Conservation (phyloP, 805 yeast species). For the Ogataea angusta region DNA sequence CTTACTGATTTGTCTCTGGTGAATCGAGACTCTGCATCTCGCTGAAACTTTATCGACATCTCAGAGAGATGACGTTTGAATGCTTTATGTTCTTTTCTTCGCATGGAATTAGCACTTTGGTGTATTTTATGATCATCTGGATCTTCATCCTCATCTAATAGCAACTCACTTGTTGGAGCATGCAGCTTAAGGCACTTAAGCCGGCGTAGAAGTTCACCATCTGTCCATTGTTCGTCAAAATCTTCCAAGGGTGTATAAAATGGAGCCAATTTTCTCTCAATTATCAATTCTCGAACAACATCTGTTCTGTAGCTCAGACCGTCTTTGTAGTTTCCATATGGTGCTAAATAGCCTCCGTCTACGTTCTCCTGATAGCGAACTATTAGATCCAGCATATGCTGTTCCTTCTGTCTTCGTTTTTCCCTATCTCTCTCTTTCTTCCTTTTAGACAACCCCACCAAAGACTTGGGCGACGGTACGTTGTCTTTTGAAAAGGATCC, state of each 20-base stretch:
- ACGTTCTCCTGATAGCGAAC: constrained; percentile 67
- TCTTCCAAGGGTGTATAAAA: constrained; percentile 88
- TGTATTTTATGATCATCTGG: constrained; percentile 57
- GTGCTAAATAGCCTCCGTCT: constrained; percentile 93
- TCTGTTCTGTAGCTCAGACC: constrained; percentile 71
- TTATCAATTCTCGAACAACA: constrained; percentile 67
- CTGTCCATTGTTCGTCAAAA: constrained; percentile 67
- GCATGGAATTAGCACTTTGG: constrained; percentile 42
- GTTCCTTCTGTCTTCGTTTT: constrained; percentile 48
- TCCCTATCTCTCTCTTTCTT: constrained; percentile 49
- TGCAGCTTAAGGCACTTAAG: constrained; percentile 55
- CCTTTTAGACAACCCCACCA: constrained; percentile 22
- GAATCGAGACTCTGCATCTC: constrained; percentile 33
- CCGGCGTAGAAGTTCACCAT: constrained; percentile 56
- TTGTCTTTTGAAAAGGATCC: constrained; percentile 20
- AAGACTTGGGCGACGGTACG: constrained; percentile 14
- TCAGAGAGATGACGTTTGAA: constrained; percentile 39
- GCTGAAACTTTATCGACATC: constrained; percentile 37
- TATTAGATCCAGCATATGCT: constrained; percentile 53
- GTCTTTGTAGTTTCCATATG: constrained; percentile 82
- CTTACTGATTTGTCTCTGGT: constrained; percentile 29
- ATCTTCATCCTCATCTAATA: constrained; percentile 57
- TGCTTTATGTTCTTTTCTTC: constrained; percentile 48
- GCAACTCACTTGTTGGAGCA: constrained; percentile 44
- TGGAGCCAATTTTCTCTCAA: constrained; percentile 76